phyloP scores from a whole-genome alignment of 2,329 filamentous ascomycete genomes.

The Knufia petricola region DNA sequence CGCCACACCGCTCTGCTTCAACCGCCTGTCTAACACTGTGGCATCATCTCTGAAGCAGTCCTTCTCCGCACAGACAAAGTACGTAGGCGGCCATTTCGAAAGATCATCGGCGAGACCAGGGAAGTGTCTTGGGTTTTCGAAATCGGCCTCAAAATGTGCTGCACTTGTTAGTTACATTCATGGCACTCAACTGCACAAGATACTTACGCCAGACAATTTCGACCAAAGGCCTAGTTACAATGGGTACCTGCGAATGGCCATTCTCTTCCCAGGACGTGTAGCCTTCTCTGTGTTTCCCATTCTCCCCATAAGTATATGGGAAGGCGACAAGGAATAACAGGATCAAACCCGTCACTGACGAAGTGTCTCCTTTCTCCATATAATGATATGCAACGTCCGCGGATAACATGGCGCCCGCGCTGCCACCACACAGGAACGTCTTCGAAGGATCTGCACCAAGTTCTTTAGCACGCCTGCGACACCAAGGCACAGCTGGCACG shows the following conservation, averaged over 20 bases:
- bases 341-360: constrained; percentile 13
- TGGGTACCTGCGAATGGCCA: constrained; percentile 12
- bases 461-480: constrained; percentile 11
- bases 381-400: constrained; percentile 17
- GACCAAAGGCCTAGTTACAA: constrained; percentile 13
- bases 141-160: constrained; percentile 18
- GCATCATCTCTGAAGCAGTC: constrained; percentile 42
- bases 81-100: constrained; percentile 16
- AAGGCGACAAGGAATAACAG: constrained; percentile 15
- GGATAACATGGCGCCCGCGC: constrained; percentile 16
- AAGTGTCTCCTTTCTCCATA: constrained; percentile 14
- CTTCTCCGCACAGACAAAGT: constrained; percentile 18
- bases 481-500: constrained; percentile 13
- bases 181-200: neutral
- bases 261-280: constrained; percentile 17
- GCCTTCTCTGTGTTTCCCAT: constrained; percentile 16
- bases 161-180: neutral
- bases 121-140: constrained; percentile 15
- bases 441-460: constrained; percentile 15
- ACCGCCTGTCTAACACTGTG: constrained; percentile 40
- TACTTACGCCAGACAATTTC: constrained; percentile 20
- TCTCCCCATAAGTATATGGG: constrained; percentile 14
- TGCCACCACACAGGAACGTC: constrained; percentile 16
- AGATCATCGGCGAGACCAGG: constrained; percentile 15
- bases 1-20: constrained; percentile 36